Conservation (phyloP, 441 rosid genomes). For the Jatropha multifida region DNA sequence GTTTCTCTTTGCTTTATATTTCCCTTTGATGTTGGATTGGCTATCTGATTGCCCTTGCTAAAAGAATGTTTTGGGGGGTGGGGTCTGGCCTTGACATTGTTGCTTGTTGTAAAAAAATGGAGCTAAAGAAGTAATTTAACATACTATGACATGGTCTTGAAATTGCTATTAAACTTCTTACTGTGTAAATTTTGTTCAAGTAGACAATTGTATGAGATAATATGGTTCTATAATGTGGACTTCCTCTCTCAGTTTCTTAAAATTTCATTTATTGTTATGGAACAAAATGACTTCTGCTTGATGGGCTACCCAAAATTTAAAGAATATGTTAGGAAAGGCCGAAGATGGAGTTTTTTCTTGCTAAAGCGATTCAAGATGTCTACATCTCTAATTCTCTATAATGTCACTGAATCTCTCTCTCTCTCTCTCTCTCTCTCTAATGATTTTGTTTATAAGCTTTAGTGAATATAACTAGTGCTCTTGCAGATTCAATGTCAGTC, state of each 20-base stretch:
- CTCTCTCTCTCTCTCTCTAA: neutral
- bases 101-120: neutral
- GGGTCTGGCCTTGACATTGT: neutral
- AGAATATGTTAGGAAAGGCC: neutral
- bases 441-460: constrained; percentile 9
- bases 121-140: neutral
- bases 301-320: neutral
- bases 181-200: neutral
- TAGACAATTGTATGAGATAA: constrained; percentile 1
- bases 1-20: neutral
- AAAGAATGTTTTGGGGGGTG: neutral
- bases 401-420: constrained; percentile 1
- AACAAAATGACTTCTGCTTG: neutral
- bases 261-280: neutral
- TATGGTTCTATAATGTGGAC: neutral
- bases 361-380: neutral
- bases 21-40: neutral
- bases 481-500: constrained; percentile 98
- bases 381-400: neutral
- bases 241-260: neutral
- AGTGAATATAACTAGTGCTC: constrained; percentile 24
- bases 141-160: neutral
- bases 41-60: neutral
- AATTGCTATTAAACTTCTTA: neutral
- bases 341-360: neutral